Evolutionary conservation across 805 yeast genomes (phyloP), one percentile per base, ranked within the genome.

Genomic region (Lachancea kluyveri): DNA sequence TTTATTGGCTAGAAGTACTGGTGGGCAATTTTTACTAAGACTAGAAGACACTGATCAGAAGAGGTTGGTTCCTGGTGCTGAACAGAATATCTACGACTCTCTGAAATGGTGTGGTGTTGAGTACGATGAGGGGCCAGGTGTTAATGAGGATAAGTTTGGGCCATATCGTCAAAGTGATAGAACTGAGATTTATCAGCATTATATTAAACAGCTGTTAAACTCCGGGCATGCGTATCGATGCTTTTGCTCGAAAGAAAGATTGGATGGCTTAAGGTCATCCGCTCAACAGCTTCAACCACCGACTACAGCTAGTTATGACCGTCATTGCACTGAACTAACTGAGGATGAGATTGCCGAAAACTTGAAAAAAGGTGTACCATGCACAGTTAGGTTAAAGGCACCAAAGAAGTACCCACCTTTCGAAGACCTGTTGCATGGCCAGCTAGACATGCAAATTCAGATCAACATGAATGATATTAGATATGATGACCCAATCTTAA

Each of bases 1-100:
- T 48, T 57, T 92, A 11, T 60, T 84, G 10, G 97, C 98, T 0
- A 74, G 66, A 45, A 67, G 72, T 33, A 85, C 95, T 0, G 72
- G 74, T 0, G 98, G 98, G 0, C 71, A 74, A 45, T 92, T 92
- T 48, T 39, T 92, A 3, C 55, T 92, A 10, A 65, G 99, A 26
- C 55, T 92, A 12, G 99, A 92, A 53, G 98, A 92, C 48, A 92
- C 99, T 0, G 99, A 92, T 57, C 87, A 74, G 44, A 77, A 71
- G 12, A 59, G 98, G 36, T 59, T 84, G 23, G 84, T 86, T 2
- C 57, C 67, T 4, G 95, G 83, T 8, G 96, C 98, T 1, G 96
- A 87, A 49, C 58, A 77, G 38, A 78, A 79, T 47, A 76, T 92
- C 5, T 83, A 83, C 50, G 75, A 78, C 3, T 70, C 87, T 2